Evolutionary conservation across 192 early-diverging fungal genomes (phyloP), one percentile per base, ranked within the genome.

Genomic region (Chytriomyces sp.): DNA sequence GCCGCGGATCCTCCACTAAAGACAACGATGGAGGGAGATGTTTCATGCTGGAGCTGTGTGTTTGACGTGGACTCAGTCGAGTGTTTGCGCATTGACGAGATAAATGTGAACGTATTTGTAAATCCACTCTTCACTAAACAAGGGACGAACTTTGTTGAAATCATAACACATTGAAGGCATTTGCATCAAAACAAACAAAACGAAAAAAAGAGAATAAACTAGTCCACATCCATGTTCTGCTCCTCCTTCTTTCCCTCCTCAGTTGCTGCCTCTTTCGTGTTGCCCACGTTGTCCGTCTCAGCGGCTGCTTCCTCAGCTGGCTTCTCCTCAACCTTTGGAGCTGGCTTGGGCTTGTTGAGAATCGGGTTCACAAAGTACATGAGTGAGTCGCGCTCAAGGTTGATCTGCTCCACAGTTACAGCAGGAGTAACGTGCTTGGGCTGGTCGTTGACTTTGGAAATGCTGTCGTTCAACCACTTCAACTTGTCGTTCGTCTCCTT

Each of bases 291-390:
- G 60, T 80, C 75, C 65, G 82, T 77, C 60, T 77, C 76, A 7
- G 59, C 59, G 35, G 26, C 67, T 28, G 71, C 35, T 69, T 81
- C 69, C 60, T 81, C 82, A 72, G 71, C 77, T 72, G 83, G 82
- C 44, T 69, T 53, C 70, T 69, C 76, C 77, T 84, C 83, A 69
- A 81, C 79, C 70, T 89, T 85, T 53, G 92, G 91, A 50, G 87
- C 88, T 60, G 95, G 95, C 91, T 97, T 97, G 83, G 96, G 95
- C 82, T 93, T 93, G 85, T 87, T 92, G 76, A 97, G 83, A 75
- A 97, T 92, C 7, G 94, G 92, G 57, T 78, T 90, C 50, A 93
- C 92, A 80, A 91, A 91, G 81, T 86, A 84, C 75, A 81, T 82
- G 46, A 98, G 78, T 53, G 81, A 78, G 61, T 87, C 79, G 67